phyloP scores from a whole-genome alignment of 2,329 filamentous ascomycete species.

The Colletotrichum cuscutae region DNA sequence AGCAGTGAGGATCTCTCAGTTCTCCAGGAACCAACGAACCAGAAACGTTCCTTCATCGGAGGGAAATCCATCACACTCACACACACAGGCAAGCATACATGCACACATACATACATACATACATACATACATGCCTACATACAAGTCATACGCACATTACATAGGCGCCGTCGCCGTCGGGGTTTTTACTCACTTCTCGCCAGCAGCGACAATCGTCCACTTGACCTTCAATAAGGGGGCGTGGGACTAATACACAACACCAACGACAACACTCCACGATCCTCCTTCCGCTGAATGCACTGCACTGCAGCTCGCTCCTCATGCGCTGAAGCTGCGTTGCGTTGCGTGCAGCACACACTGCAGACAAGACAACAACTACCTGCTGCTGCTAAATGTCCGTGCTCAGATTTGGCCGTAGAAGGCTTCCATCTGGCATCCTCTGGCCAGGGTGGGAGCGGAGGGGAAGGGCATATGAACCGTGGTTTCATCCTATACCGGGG shows the following conservation, averaged over 20 bases:
- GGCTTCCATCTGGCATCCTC: slow-evolving; percentile 27
- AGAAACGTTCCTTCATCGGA: background rate
- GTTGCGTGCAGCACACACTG: slow-evolving; percentile 5
- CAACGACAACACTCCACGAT: background rate
- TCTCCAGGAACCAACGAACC: slow-evolving; percentile 1
- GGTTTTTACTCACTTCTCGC: background rate
- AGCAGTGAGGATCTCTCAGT: slow-evolving; percentile 11
- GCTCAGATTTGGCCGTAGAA: slow-evolving; percentile 33
- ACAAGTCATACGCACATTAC: background rate
- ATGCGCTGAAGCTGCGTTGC: background rate
- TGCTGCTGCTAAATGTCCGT: slow-evolving; percentile 32
- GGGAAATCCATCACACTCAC: slow-evolving; percentile 7
- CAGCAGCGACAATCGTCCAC: background rate
- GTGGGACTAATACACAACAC: background rate
- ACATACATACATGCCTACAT: background rate
- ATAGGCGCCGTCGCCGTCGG: background rate
- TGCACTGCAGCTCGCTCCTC: background rate
- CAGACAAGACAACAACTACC: background rate
- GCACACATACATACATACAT: background rate
- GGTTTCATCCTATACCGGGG: slow-evolving; percentile 35
- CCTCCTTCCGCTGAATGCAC: background rate
- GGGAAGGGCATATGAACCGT: slow-evolving; percentile 5
- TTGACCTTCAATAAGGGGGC: background rate
- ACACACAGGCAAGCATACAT: background rate
- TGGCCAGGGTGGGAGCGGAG: slow-evolving; percentile 19